These are phyloP conservation scores for Boletus edulis DNA, from an alignment of 768 basidiomycete genomes.

Conservation along the genomic window DNA sequence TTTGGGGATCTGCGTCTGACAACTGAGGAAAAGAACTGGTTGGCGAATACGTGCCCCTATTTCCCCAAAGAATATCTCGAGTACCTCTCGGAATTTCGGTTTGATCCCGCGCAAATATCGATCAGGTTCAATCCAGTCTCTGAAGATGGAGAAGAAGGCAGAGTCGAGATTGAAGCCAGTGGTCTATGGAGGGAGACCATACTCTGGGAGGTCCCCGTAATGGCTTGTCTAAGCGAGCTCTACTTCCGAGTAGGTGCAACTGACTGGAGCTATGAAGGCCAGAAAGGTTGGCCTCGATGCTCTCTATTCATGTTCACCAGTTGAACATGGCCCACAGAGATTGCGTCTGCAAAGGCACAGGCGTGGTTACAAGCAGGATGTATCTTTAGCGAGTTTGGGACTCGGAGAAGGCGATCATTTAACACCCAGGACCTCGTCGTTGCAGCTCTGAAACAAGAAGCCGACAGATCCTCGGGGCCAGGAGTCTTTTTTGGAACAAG, in stretches of 20 bases:
- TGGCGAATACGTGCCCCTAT: slow-evolving; percentile 68
- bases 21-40: slow-evolving; percentile 61
- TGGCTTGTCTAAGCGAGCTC: slow-evolving; percentile 88
- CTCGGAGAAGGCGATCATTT: slow-evolving; percentile 75
- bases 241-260: slow-evolving; percentile 75
- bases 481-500: slow-evolving; percentile 73
- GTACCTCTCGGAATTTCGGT: slow-evolving; percentile 68
- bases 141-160: slow-evolving; percentile 50
- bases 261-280: slow-evolving; percentile 85
- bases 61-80: slow-evolving; percentile 71
- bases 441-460: slow-evolving; percentile 62
- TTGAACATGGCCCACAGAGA: slow-evolving; percentile 42
- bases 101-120: slow-evolving; percentile 62
- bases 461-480: slow-evolving; percentile 41
- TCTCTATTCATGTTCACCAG: neutral
- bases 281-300: slow-evolving; percentile 53
- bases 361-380: slow-evolving; percentile 63
- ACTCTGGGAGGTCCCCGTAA: slow-evolving; percentile 94
- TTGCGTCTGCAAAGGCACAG: slow-evolving; percentile 70
- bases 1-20: slow-evolving; percentile 65
- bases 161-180: slow-evolving; percentile 65
- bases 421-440: slow-evolving; percentile 77
- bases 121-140: slow-evolving; percentile 61
- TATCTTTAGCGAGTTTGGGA: slow-evolving; percentile 83
- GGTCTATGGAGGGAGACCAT: slow-evolving; percentile 86